These are phyloP conservation scores for Cucumis sativus DNA, from an alignment of 306 rosid genomes.

Conservation along the genomic window Cucumber_9930_V3 NC_026655.2:7580501-7581000, in stretches of 20 bases:
- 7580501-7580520: not conserved
- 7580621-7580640: not conserved
- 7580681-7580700: not conserved
- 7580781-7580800: not conserved
- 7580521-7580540: not conserved
- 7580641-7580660: not conserved
- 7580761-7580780: not conserved
- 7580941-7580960: constrained; percentile 68
- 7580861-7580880: not conserved
- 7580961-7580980: constrained; percentile 71
- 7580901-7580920: not conserved
- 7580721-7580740: not conserved
- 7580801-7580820: not conserved
- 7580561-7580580: not conserved
- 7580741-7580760: not conserved
- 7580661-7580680: not conserved
- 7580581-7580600: not conserved
- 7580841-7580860: not conserved
- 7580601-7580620: not conserved
- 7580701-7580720: not conserved
- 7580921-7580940: not conserved
- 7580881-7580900: not conserved
- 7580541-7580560: not conserved
- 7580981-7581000: constrained; percentile 66
- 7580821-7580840: not conserved